Evolutionary conservation across 164 flowering plant genomes (phyloP).

Genomic region (Malania oleifera): DNA sequence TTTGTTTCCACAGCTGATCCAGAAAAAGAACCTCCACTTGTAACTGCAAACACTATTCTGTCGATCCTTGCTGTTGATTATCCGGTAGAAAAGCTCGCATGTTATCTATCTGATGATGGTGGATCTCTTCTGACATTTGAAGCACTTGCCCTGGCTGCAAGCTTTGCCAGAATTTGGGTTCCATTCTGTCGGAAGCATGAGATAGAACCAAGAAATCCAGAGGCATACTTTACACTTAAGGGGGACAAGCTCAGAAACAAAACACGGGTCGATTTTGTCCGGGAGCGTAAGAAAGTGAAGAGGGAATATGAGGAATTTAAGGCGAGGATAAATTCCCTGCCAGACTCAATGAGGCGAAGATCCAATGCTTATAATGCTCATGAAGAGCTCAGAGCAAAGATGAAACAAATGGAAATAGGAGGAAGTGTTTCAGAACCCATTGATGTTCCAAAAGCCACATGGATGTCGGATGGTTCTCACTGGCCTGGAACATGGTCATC

Average conservation of each 20-base stretch:
- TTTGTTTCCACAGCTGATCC: conserved; percentile 93
- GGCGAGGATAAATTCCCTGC: conserved; percentile 79
- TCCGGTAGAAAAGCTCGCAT: conserved; percentile 84
- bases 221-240: conserved; percentile 78
- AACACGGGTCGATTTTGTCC: conserved; percentile 72
- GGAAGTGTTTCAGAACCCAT: conserved; percentile 39
- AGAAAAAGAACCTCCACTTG: conserved; percentile 92
- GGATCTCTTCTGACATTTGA: conserved; percentile 85
- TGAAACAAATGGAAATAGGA: conserved; percentile 59
- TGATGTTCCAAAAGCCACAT: conserved; percentile 76
- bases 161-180: conserved; percentile 80
- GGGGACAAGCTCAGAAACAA: conserved; percentile 77
- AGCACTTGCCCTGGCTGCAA: conserved; percentile 87
- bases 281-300: conserved; percentile 79
- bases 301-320: conserved; percentile 94
- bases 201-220: conserved; percentile 83
- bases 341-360: conserved; percentile 79
- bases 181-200: conserved; percentile 82
- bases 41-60: conserved; percentile 86
- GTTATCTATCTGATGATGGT: conserved; percentile 87
- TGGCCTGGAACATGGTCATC: conserved; percentile 94
- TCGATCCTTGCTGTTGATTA: conserved; percentile 87
- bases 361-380: conserved; percentile 88
- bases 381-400: conserved; percentile 62
- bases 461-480: conserved; percentile 94